phyloP scores from a whole-genome alignment of 2,329 filamentous ascomycete species.

The Epichloe uncinata region DNA sequence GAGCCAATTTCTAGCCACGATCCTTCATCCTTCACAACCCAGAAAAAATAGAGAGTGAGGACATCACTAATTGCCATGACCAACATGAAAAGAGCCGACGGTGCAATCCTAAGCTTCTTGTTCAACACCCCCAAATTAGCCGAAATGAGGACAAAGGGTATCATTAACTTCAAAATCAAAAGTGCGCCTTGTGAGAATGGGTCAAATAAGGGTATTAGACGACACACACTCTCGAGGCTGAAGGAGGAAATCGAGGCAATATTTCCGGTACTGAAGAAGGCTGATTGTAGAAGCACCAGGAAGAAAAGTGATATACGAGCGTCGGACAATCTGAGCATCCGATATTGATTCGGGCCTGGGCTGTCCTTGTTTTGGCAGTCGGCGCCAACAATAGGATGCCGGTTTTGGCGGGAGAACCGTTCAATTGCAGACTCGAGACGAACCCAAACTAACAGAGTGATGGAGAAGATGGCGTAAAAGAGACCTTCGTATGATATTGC shows the following conservation, averaged over 20 bases:
- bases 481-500: conserved; percentile 95
- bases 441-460: conserved; percentile 77
- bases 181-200: conserved; percentile 85
- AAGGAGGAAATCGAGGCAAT: conserved; percentile 89
- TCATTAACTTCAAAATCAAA: conserved; percentile 76
- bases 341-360: conserved; percentile 23
- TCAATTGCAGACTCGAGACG: conserved; percentile 49
- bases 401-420: background rate
- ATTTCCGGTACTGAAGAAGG: conserved; percentile 95
- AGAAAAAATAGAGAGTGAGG: conserved; percentile 96
- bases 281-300: conserved; percentile 85
- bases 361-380: background rate
- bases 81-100: conserved; percentile 83
- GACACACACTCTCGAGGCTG: conserved; percentile 76
- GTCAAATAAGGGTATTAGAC: conserved; percentile 83
- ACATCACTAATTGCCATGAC: conserved; percentile 88
- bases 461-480: conserved; percentile 84
- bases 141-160: conserved; percentile 85
- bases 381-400: background rate
- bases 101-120: conserved; percentile 66
- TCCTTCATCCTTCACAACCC: conserved; percentile 90
- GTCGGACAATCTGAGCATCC: conserved; percentile 68
- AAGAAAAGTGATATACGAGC: conserved; percentile 86
- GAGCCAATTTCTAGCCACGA: conserved; percentile 97
- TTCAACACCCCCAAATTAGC: conserved; percentile 93